A percentile compares a stretch with the other conserved stretches of the same genome.
phyloP scores from a whole-genome alignment of 306 rosid species.

The Casuarina glauca region DNA sequence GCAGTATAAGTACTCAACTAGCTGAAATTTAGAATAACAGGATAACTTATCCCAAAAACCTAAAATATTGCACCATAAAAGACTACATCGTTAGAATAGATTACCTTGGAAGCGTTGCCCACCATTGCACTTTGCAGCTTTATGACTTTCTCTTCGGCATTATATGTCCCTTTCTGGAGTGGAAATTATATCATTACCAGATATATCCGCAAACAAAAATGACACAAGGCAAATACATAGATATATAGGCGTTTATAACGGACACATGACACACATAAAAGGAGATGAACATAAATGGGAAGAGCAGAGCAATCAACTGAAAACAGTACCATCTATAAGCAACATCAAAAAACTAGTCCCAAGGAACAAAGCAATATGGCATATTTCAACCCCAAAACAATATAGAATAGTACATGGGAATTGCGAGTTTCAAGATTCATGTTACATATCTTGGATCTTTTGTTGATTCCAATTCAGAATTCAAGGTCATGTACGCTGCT shows the following conservation, averaged over 20 bases:
- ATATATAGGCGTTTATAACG: background rate
- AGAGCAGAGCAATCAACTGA: background rate
- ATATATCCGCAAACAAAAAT: conserved; percentile 11
- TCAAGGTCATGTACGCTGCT: background rate
- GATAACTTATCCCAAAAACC: conserved; percentile 1
- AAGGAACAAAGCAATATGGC: background rate
- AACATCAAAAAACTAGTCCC: background rate
- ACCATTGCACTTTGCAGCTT: conserved; percentile 70
- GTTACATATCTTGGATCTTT: background rate
- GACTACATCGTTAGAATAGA: conserved; percentile 14
- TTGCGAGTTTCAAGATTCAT: background rate
- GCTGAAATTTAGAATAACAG: background rate
- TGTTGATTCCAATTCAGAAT: background rate
- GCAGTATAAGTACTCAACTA: background rate
- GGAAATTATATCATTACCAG: conserved; percentile 4
- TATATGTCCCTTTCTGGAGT: conserved; percentile 69
- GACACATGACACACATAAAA: too few species aligned
- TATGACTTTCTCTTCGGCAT: conserved; percentile 61
- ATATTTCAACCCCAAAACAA: background rate
- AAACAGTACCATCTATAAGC: background rate
- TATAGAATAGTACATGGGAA: background rate
- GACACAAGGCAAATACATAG: background rate
- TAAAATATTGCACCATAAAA: conserved; percentile 6
- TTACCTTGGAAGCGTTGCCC: conserved; percentile 92
- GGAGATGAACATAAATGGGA: background rate